These are phyloP conservation scores for Mycena filopes DNA, from an alignment of 768 basidiomycete species.

Conservation along the genomic window DNA sequence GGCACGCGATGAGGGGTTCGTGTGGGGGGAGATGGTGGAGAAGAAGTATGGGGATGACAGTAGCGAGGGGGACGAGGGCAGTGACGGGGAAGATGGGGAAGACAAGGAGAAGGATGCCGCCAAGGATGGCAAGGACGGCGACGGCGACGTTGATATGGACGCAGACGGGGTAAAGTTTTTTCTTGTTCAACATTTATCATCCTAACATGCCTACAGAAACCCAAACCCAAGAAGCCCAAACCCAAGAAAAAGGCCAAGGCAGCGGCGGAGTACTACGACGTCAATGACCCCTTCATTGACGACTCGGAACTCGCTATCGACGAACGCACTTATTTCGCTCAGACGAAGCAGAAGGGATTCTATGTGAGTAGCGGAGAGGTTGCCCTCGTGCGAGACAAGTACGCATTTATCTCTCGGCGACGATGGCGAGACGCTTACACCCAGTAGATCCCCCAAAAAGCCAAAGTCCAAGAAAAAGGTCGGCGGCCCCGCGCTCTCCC, in stretches of 20 bases:
- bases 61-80: constrained; percentile 57
- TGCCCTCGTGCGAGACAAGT: constrained; percentile 84
- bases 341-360: constrained; percentile 93
- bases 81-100: constrained; percentile 33
- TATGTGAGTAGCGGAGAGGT: constrained; percentile 92
- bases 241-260: constrained; percentile 42
- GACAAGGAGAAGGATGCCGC: constrained; percentile 7
- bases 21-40: constrained; percentile 23
- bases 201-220: constrained; percentile 43
- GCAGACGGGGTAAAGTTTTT: constrained; percentile 17
- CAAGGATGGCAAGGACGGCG: constrained; percentile 27
- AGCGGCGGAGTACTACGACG: constrained; percentile 87
- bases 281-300: constrained; percentile 94
- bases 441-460: constrained; percentile 67
- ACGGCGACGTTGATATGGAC: constrained; percentile 33
- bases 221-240: constrained; percentile 45
- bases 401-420: constrained; percentile 36
- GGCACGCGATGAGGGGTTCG: constrained; percentile 66
- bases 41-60: constrained; percentile 53
- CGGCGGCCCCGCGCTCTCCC: constrained; percentile 23
- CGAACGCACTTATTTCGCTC: constrained; percentile 89
- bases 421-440: constrained; percentile 6
- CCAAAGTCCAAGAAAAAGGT: constrained; percentile 65
- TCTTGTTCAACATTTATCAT: background rate
- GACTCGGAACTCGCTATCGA: constrained; percentile 94